phyloP scores from a whole-genome alignment of 2,329 filamentous ascomycete species.

The Colletotrichum tropicicola region DNA sequence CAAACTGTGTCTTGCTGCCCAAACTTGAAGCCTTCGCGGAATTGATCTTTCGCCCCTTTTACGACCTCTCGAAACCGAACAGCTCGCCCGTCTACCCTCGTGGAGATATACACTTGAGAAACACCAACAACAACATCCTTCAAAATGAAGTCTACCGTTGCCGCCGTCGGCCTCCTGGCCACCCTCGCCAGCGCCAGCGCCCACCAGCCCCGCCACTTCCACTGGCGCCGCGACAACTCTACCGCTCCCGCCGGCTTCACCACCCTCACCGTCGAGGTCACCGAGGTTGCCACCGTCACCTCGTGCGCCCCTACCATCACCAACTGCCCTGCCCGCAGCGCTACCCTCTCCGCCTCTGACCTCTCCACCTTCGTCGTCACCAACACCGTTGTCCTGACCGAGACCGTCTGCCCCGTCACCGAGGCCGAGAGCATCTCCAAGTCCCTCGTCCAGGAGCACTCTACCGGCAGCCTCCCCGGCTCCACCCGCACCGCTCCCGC shows the following conservation, averaged over 20 bases:
- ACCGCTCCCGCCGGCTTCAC: slow-evolving; percentile 38
- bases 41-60: slow-evolving; percentile 33
- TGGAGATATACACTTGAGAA: slow-evolving; percentile 11
- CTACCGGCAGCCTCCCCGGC: slow-evolving; percentile 47
- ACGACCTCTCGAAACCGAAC: slow-evolving; percentile 17
- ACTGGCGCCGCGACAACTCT: slow-evolving; percentile 34
- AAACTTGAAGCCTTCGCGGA: slow-evolving; percentile 22
- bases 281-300: slow-evolving; percentile 64
- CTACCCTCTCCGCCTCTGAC: slow-evolving; percentile 45
- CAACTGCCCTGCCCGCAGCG: slow-evolving; percentile 58
- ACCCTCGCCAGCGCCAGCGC: slow-evolving; percentile 53
- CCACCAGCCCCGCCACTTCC: slow-evolving; percentile 45
- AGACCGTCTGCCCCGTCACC: slow-evolving; percentile 55
- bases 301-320: slow-evolving; percentile 66
- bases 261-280: slow-evolving; percentile 60
- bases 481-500: slow-evolving; percentile 43
- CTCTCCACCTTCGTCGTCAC: slow-evolving; percentile 45
- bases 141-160: slow-evolving; percentile 59
- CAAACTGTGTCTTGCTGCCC: slow-evolving; percentile 33
- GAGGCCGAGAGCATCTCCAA: slow-evolving; percentile 51
- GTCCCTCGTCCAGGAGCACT: slow-evolving; percentile 45
- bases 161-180: slow-evolving; percentile 55
- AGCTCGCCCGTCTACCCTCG: background rate
- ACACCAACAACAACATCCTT: slow-evolving; percentile 12
- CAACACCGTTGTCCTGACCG: slow-evolving; percentile 49